phyloP scores from a whole-genome alignment of 129 eudicot genomes.

The Helianthus annuus region HanXRQr2.0-SUNRISE NC_035433.2:125461405-125461904 shows the following conservation, averaged over 20 bases:
- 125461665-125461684: conserved; percentile 4
- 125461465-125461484: background rate
- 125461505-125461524: background rate
- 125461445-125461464: conserved; percentile 12
- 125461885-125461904: conserved; percentile 7
- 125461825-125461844: conserved; percentile 22
- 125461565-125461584: conserved; percentile 1
- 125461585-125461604: background rate
- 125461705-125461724: conserved; percentile 14
- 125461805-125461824: conserved; percentile 19
- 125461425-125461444: conserved; percentile 9
- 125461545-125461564: conserved; percentile 1
- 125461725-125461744: background rate
- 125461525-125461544: background rate
- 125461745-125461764: conserved; percentile 9
- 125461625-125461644: conserved; percentile 8
- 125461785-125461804: background rate
- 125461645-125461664: conserved; percentile 16
- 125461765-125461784: conserved; percentile 3
- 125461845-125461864: conserved; percentile 10
- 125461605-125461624: background rate
- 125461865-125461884: background rate
- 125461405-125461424: background rate
- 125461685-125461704: conserved; percentile 14
- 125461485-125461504: background rate